A percentile compares a stretch with the other conserved stretches of the same genome.
Evolutionary conservation across 1,139 yeast species (phyloP).

Genomic region (Blastobotrys capitulatus): DNA sequence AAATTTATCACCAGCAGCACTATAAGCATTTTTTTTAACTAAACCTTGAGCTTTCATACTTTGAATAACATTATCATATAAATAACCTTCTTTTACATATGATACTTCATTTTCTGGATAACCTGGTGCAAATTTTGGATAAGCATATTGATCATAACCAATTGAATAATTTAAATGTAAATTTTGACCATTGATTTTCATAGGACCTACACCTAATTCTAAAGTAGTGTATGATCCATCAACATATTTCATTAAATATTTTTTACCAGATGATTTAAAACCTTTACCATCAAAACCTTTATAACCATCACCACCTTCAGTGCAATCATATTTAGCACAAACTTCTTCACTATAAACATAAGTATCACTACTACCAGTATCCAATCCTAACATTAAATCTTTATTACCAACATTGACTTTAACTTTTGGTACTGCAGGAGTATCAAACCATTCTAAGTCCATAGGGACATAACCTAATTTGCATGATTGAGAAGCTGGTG

Average conservation of each 20-base stretch:
- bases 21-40: constrained; percentile 3
- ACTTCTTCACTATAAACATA: not conserved
- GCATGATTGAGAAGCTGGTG: not conserved
- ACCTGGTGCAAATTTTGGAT: not conserved
- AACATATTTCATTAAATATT: not conserved
- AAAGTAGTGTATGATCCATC: not conserved
- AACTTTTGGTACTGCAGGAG: not conserved
- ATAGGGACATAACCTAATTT: not conserved
- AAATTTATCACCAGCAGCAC: constrained; percentile 2
- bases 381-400: not conserved
- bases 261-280: not conserved
- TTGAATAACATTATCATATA: not conserved
- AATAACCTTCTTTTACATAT: not conserved
- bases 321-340: not conserved
- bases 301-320: constrained; percentile 3
- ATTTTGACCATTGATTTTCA: not conserved
- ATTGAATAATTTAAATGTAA: not conserved
- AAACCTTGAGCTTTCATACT: not conserved
- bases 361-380: constrained; percentile 6
- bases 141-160: not conserved
- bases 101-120: not conserved
- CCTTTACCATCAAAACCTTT: not conserved
- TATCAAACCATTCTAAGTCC: not conserved
- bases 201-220: not conserved
- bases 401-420: not conserved